phyloP scores from a whole-genome alignment of 306 rosid genomes.

The Glycine latifolia region DNA sequence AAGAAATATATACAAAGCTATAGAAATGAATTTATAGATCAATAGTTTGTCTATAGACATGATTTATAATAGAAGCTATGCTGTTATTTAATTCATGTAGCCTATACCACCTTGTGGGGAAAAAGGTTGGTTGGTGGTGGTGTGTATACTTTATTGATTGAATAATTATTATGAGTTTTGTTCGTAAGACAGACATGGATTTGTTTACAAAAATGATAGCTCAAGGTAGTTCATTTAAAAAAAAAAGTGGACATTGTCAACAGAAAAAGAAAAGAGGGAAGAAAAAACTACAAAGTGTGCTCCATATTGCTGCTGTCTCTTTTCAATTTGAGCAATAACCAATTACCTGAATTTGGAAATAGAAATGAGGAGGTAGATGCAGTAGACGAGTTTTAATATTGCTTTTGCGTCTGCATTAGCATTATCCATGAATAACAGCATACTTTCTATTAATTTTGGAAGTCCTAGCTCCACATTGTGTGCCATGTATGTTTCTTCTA shows the following conservation, averaged over 20 bases:
- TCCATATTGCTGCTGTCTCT: neutral
- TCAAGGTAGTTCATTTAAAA: neutral
- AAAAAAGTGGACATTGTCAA: neutral
- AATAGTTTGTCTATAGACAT: neutral
- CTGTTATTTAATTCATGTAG: neutral
- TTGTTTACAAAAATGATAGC: conserved; percentile 17
- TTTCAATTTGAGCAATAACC: neutral
- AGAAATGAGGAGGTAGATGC: neutral
- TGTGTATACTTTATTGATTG: neutral
- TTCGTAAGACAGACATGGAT: neutral
- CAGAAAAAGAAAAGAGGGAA: neutral
- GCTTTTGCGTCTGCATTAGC: neutral
- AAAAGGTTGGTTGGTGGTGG: neutral
- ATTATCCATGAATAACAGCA: neutral
- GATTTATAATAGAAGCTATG: neutral
- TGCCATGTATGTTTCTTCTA: neutral
- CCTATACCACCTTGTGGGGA: neutral
- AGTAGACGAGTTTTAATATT: neutral
- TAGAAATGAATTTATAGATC: neutral
- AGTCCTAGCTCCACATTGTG: too few relatives aligned
- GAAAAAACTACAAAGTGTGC: neutral
- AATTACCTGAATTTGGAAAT: neutral
- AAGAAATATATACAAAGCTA: neutral
- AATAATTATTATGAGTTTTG: conserved; percentile 13
- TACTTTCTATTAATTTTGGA: neutral